phyloP scores from a whole-genome alignment of 2,329 filamentous ascomycete species.

The Monosporascus sp. region DNA sequence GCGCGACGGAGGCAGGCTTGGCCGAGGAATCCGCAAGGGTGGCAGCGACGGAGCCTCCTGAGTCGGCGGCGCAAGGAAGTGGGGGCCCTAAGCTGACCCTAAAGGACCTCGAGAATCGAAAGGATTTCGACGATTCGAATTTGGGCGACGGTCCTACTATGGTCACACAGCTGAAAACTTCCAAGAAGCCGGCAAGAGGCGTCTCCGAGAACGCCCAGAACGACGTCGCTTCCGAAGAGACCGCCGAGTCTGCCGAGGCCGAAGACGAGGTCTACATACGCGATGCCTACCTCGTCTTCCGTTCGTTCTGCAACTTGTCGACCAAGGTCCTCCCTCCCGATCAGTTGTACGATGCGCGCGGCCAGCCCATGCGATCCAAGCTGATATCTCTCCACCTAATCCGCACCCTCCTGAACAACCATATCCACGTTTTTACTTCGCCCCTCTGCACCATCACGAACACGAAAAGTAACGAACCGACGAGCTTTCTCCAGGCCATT shows the following conservation, averaged over 20 bases:
- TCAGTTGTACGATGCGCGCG: conserved; percentile 86
- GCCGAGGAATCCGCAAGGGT: conserved; percentile 11
- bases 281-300: conserved; percentile 94
- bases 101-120: conserved; percentile 62
- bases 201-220: conserved; percentile 49
- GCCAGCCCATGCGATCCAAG: conserved; percentile 96
- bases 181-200: conserved; percentile 38
- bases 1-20: too few relatives aligned
- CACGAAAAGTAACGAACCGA: conserved; percentile 81
- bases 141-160: conserved; percentile 63
- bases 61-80: conserved; percentile 2
- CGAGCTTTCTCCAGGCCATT: conserved; percentile 86
- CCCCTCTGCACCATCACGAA: conserved; percentile 88
- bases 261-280: conserved; percentile 97
- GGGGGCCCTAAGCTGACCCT: conserved; percentile 54
- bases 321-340: conserved; percentile 87
- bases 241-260: conserved; percentile 55
- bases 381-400: conserved; percentile 92
- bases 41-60: conserved; percentile 19
- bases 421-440: conserved; percentile 84
- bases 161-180: conserved; percentile 56
- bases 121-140: conserved; percentile 64
- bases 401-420: conserved; percentile 91
- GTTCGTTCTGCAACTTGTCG: conserved; percentile 95
- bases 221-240: conserved; percentile 51